Evolutionary conservation across 257 asterid species (phyloP).

Genomic region (Solanum clarkiae): DNA sequence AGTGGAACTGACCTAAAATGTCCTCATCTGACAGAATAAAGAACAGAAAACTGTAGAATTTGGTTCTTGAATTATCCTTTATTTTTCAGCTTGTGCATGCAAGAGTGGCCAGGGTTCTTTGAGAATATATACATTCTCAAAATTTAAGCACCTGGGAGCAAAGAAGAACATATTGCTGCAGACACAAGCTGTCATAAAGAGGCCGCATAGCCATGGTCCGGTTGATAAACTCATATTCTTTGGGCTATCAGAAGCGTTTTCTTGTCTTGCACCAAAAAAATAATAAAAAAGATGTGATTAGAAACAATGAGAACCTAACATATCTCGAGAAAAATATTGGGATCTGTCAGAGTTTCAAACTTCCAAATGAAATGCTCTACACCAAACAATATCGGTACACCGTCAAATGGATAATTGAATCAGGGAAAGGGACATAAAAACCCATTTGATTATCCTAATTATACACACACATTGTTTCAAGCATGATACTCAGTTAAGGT

Average conservation of each 20-base stretch:
- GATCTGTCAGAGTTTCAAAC: neutral
- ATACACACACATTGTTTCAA: neutral
- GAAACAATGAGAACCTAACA: neutral
- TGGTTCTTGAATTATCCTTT: neutral
- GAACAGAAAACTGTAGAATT: neutral
- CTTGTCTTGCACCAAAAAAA: constrained; percentile 20
- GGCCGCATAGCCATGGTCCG: constrained; percentile 34
- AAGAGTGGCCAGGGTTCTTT: neutral
- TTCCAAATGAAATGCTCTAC: neutral
- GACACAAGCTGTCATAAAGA: constrained; percentile 48
- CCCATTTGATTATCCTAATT: neutral
- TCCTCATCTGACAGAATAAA: neutral
- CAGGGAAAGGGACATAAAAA: neutral
- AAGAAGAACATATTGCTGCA: constrained; percentile 86
- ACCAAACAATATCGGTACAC: neutral
- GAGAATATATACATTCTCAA: neutral
- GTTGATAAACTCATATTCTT: constrained; percentile 33
- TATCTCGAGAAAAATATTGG: neutral
- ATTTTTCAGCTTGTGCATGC: neutral
- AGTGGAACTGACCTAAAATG: neutral
- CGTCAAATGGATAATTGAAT: neutral
- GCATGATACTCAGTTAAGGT: neutral
- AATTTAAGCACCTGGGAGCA: constrained; percentile 62
- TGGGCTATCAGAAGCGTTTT: constrained; percentile 16
- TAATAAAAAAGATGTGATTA: neutral